Percentiles rank a stretch among this genome's conserved stretches.
These are phyloP conservation scores for Phytophthora gonapodyides DNA, from an alignment of 352 stramenopile species.

Conservation along the genomic window DNA sequence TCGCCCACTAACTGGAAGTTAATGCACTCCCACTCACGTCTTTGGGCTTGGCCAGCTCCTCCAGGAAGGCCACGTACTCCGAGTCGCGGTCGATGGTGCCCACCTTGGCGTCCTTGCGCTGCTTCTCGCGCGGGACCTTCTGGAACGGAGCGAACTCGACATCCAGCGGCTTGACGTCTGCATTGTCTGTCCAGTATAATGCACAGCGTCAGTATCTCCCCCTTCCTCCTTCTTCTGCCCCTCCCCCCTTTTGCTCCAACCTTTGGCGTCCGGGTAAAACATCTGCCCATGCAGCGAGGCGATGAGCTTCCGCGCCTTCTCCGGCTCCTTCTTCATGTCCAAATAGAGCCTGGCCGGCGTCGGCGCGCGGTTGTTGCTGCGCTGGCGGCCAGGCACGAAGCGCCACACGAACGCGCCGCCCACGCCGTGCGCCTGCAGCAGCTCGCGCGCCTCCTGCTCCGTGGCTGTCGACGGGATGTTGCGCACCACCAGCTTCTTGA, in stretches of 20 bases:
- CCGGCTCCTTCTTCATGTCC: conserved; percentile 72
- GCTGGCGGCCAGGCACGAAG: conserved; percentile 60
- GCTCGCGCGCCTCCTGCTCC: conserved; percentile 40
- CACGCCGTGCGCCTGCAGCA: conserved; percentile 50
- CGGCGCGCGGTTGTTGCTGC: conserved; percentile 57
- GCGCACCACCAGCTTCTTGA: conserved; percentile 72
- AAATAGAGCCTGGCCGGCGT: conserved; percentile 66
- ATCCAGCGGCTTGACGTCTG: conserved; percentile 37
- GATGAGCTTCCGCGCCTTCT: conserved; percentile 55
- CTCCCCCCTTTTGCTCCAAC: no score
- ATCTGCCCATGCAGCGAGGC: conserved; percentile 53
- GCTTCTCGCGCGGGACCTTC: conserved; percentile 81
- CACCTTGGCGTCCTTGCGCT: conserved; percentile 77
- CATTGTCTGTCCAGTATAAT: conserved; percentile 17
- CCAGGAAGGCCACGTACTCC: conserved; percentile 76
- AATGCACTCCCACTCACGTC: conserved; percentile 44
- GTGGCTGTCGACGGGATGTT: conserved; percentile 60
- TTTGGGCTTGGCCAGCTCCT: conserved; percentile 65
- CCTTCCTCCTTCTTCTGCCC: no score
- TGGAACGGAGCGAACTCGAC: conserved; percentile 82
- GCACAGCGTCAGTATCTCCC: no score
- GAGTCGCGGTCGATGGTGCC: conserved; percentile 75
- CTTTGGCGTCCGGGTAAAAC: conserved; percentile 37
- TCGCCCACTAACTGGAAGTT: neutral
- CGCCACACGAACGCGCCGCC: conserved; percentile 55